Evolutionary conservation across 1,284 basidiomycete species (phyloP).

Genomic region (Wallemia ichthyophaga): DNA sequence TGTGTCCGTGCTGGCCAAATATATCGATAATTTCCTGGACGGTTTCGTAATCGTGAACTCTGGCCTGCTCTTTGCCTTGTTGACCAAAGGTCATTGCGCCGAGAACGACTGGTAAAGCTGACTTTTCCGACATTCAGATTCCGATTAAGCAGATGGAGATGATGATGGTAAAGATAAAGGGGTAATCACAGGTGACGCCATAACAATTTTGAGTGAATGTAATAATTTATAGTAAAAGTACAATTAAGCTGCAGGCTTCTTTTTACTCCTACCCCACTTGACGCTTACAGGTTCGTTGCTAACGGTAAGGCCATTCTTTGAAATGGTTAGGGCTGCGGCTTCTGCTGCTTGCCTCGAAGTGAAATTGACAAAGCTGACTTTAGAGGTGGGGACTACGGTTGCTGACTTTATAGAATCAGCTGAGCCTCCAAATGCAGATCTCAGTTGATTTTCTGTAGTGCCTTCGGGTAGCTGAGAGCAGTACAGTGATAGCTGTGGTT

Average conservation of each 20-base stretch:
- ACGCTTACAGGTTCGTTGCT: neutral
- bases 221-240: neutral
- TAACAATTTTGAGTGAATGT: no score
- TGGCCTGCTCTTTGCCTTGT: slow-evolving; percentile 19
- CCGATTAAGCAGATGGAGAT: no score
- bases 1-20: slow-evolving; percentile 28
- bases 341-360: neutral
- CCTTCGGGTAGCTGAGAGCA: neutral
- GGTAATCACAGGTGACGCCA: no score
- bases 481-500: neutral
- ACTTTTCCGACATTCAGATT: neutral
- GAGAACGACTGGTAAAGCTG: slow-evolving; percentile 7
- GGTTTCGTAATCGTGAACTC: slow-evolving; percentile 24
- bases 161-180: no score
- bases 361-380: neutral
- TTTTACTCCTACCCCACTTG: neutral
- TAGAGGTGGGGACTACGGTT: neutral
- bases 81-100: slow-evolving; percentile 22
- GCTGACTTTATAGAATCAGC: neutral
- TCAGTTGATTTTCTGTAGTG: neutral
- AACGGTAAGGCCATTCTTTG: neutral
- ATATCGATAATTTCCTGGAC: slow-evolving; percentile 26
- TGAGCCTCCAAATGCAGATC: neutral
- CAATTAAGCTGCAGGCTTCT: neutral
- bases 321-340: neutral